A percentile compares a stretch with the other conserved stretches of the same genome.
Evolutionary conservation across 345 rosid genomes (phyloP).

Genomic region (Rhodamnia rubescens): DNA sequence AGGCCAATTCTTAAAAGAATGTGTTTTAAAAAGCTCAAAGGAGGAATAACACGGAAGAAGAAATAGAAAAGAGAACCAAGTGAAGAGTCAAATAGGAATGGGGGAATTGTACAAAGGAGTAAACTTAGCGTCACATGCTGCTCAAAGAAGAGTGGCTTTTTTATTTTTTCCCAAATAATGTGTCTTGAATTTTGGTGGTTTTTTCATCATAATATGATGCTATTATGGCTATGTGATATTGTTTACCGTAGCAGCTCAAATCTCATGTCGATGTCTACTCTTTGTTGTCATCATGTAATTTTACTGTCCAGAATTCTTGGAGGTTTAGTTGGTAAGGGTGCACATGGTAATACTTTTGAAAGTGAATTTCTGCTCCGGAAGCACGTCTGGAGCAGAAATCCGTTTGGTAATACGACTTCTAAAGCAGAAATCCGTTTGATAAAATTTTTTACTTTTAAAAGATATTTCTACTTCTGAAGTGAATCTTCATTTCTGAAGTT

Average conservation of each 20-base stretch:
- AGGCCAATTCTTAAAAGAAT: neutral
- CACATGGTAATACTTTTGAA: too few relatives aligned
- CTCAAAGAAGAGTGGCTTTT: neutral
- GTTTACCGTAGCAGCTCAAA: neutral
- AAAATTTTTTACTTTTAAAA: too few relatives aligned
- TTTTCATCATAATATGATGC: neutral
- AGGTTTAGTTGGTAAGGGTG: neutral
- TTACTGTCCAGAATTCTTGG: neutral
- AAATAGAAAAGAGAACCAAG: neutral
- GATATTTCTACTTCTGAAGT: too few relatives aligned
- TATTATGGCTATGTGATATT: neutral
- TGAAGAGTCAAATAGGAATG: neutral
- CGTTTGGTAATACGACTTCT: too few relatives aligned
- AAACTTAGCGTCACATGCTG: neutral
- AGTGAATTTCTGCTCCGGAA: too few relatives aligned
- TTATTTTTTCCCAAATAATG: too few relatives aligned
- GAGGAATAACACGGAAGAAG: neutral
- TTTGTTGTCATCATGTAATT: neutral
- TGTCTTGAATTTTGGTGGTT: neutral
- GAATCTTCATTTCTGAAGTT: too few relatives aligned
- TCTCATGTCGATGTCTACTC: neutral
- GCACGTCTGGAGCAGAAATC: too few relatives aligned
- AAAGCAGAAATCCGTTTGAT: too few relatives aligned
- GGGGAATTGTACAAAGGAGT: neutral
- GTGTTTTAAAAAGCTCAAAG: neutral